Conservation (phyloP, 208 protist species). For the Lotmaria passim region DNA sequence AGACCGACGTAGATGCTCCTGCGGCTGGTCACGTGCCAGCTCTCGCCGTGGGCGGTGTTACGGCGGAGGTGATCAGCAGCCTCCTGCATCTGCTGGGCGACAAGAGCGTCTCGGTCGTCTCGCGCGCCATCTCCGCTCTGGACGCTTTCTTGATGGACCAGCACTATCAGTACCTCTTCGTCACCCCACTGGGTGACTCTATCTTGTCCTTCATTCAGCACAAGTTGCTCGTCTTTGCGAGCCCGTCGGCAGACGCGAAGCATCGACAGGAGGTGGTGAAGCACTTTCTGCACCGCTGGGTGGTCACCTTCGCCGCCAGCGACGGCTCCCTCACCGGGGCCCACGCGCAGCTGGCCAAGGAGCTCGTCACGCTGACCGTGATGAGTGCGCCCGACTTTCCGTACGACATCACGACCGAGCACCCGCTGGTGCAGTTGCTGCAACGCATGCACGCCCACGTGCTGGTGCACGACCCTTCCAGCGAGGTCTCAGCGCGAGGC, state of each 20-base stretch:
- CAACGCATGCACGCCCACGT: conserved; percentile 46
- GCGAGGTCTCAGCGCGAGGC: background rate
- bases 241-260: conserved; percentile 22
- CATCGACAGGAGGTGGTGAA: conserved; percentile 53
- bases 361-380: conserved; percentile 59
- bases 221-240: conserved; percentile 62
- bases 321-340: conserved; percentile 31
- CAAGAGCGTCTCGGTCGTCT: conserved; percentile 69
- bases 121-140: conserved; percentile 68
- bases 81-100: conserved; percentile 81
- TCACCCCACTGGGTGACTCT: conserved; percentile 38
- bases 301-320: conserved; percentile 42
- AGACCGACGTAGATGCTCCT: background rate
- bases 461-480: conserved; percentile 15
- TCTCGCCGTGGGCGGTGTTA: conserved; percentile 23
- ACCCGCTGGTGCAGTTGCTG: conserved; percentile 68
- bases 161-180: conserved; percentile 39
- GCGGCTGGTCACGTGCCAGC: background rate
- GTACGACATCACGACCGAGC: conserved; percentile 56
- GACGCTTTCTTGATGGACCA: conserved; percentile 70
- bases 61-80: conserved; percentile 64
- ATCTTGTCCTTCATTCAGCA: conserved; percentile 67
- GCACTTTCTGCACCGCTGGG: conserved; percentile 78
- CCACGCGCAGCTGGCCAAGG: conserved; percentile 51
- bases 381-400: conserved; percentile 51